Base-by-base conservation (phyloP, 805 yeast genomes). In the Kodamaea neixiangensis region DNA sequence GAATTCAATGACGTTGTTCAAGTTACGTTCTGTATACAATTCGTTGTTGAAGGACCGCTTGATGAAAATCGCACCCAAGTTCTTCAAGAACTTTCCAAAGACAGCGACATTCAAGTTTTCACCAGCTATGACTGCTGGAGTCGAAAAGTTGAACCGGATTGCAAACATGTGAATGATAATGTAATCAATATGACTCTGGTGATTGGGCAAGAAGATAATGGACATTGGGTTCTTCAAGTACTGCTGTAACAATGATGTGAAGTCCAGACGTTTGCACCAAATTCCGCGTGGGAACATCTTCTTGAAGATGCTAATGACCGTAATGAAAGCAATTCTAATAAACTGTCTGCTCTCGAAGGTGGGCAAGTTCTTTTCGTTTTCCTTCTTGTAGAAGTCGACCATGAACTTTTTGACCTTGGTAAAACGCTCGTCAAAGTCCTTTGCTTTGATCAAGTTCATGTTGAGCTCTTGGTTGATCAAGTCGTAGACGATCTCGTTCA, bases 81-180 rank as follows among this genome's bases (percentile, higher is more conserved):
- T 73, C 49, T 79, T 75, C 55, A 82, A 66, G 47, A 79, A 65
- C 7, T 68, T 65, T 3, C 85, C 85, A 44, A 82, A 72, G 5
- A 82, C 66, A 1, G 85, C 80, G 42, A 82, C 82, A 57, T 83
- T 81, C 59, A 82, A 74, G 60, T 82, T 82, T 46, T 82, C 86
- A n/a, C 87, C 87, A 1, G 87, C 87, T 34, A 82, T 79, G 5
- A 82, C 85, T 4, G 77, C 65, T 1, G 87, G 87, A 9, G 75
- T 63, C 3, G 85, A 71, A 49, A 82, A 62, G 21, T 80, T 82
- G 55, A 82, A 73, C 31, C 86, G 66, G 56, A 80, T 73, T 52
- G 81, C 71, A 29, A 81, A 66, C 48, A 81, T 70, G 57, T 82
- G 86, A 45, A 83, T 59, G 48, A 82, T 77, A 46, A 82, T 80